Percentiles rank a stretch among this genome's conserved stretches.
phyloP scores from a whole-genome alignment of 345 rosid species.

The Psidium guajava region DNA sequence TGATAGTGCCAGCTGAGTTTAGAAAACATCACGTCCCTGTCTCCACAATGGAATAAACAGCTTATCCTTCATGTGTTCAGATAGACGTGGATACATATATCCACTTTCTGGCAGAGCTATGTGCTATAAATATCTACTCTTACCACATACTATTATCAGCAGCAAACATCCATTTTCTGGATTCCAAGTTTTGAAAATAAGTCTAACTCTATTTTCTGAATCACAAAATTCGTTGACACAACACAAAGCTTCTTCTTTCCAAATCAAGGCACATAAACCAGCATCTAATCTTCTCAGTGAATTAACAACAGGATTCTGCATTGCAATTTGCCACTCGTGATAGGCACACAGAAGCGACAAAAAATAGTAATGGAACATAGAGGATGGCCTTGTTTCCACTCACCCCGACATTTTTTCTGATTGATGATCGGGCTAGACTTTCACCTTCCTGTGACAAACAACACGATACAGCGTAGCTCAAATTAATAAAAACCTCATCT shows the following conservation, averaged over 20 bases:
- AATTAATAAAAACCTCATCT: neutral
- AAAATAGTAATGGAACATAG: neutral
- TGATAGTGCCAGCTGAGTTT: neutral
- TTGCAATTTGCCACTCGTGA: neutral
- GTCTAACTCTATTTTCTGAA: neutral
- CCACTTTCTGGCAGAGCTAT: neutral
- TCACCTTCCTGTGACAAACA: neutral
- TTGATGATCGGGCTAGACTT: neutral
- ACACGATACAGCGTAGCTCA: neutral
- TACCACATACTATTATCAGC: neutral
- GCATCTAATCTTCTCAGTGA: neutral
- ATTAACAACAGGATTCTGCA: neutral
- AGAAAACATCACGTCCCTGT: neutral
- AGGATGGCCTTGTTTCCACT: neutral
- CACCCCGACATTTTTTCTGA: neutral
- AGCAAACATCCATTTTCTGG: neutral
- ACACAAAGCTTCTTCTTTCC: neutral
- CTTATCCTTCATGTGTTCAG: neutral
- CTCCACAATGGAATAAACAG: neutral
- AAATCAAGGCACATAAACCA: neutral
- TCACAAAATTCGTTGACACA: neutral
- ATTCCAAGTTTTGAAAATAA: neutral
- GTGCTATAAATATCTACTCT: neutral
- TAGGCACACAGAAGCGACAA: neutral
- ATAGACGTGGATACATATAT: neutral